Evolutionary conservation across 169 alveolate species (phyloP).

Genomic region (Theileria parva): DNA sequence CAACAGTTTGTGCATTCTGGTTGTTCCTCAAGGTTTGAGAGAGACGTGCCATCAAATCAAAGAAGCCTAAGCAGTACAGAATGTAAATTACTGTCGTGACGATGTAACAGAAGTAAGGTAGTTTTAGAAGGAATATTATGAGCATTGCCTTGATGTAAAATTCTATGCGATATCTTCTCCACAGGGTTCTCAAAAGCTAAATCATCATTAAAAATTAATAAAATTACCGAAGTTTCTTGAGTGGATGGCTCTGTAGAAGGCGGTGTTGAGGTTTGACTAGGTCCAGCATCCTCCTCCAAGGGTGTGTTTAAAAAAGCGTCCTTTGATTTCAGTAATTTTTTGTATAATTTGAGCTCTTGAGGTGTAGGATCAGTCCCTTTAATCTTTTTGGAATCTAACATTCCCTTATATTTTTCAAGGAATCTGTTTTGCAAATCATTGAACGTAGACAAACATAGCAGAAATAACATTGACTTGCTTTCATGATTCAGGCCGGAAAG

Average conservation of each 20-base stretch:
- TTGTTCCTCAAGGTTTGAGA: conserved; percentile 5
- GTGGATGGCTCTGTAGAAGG: neutral
- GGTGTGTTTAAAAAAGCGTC: neutral
- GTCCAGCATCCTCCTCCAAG: conserved; percentile 5
- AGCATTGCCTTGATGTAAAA: conserved; percentile 41
- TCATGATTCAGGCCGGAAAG: conserved; percentile 36
- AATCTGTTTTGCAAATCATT: conserved; percentile 57
- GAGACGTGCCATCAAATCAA: neutral
- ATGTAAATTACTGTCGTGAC: conserved; percentile 26
- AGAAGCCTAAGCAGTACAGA: conserved; percentile 15
- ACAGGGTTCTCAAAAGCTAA: conserved; percentile 16
- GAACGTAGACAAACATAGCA: conserved; percentile 41
- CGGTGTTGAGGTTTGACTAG: neutral
- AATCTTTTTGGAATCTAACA: conserved; percentile 3
- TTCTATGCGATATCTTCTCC: conserved; percentile 46
- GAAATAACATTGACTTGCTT: conserved; percentile 30
- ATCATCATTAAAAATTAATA: neutral
- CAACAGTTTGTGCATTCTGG: neutral
- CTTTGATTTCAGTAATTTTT: neutral
- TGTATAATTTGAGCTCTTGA: conserved; percentile 5
- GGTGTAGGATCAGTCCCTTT: neutral
- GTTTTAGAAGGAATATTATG: conserved; percentile 43
- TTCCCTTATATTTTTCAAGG: conserved; percentile 39
- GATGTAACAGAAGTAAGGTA: conserved; percentile 40
- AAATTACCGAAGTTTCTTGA: conserved; percentile 14